phyloP scores from a whole-genome alignment of 257 asterid genomes.

The Solanum virginianum region DNA sequence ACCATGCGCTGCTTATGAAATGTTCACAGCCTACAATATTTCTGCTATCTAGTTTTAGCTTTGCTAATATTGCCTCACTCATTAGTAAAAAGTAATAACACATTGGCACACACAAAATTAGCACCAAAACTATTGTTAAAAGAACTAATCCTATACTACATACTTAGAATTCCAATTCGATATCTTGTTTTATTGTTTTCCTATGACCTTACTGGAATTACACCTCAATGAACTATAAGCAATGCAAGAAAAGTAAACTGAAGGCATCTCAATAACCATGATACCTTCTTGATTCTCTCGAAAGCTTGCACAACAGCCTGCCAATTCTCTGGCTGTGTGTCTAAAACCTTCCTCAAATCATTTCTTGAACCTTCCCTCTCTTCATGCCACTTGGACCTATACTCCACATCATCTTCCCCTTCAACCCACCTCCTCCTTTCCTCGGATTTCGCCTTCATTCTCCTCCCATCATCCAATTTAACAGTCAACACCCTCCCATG shows the following conservation, averaged over 20 bases:
- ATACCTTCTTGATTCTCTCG: conserved; percentile 88
- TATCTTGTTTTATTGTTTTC: background rate
- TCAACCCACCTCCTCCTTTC: conserved; percentile 49
- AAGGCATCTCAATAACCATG: background rate
- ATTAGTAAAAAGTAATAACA: background rate
- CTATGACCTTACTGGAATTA: background rate
- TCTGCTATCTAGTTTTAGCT: background rate
- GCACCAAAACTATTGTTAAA: background rate
- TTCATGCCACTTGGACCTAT: conserved; percentile 80
- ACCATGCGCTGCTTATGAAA: background rate
- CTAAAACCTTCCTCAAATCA: conserved; percentile 63
- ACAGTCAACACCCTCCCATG: conserved; percentile 86
- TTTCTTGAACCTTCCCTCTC: conserved; percentile 72
- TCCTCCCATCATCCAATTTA: conserved; percentile 80
- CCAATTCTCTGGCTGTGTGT: conserved; percentile 86
- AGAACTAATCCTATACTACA: background rate
- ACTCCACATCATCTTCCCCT: conserved; percentile 33
- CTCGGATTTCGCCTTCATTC: conserved; percentile 36
- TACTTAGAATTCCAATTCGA: background rate
- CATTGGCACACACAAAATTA: background rate
- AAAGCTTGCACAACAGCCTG: conserved; percentile 79
- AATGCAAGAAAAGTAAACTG: background rate
- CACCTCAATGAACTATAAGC: background rate
- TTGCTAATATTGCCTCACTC: background rate
- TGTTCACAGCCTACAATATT: background rate